phyloP scores from a whole-genome alignment of 2,329 filamentous ascomycete species.

The Rhexocercosporidium sp. region DNA sequence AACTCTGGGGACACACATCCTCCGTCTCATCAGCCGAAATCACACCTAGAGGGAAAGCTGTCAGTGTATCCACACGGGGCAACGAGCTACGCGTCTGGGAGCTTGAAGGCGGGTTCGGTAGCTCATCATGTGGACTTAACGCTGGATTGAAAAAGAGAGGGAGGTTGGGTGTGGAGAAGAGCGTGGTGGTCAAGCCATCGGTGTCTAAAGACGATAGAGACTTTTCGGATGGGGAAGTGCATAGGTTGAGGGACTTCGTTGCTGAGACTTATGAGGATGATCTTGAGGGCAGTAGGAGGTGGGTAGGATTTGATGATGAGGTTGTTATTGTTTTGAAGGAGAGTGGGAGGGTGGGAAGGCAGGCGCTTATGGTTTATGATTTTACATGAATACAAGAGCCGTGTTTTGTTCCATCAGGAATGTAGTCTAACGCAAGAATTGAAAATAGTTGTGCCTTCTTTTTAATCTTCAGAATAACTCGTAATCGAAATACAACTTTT shows the following conservation, averaged over 20 bases:
- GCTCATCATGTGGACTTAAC: slow-evolving; percentile 26
- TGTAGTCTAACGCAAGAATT: no score
- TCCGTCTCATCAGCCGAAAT: slow-evolving; percentile 71
- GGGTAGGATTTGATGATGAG: slow-evolving; percentile 75
- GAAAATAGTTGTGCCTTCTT: no score
- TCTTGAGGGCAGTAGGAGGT: slow-evolving; percentile 46
- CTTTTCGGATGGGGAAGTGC: background rate
- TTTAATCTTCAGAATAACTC: no score
- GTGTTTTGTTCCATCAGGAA: no score
- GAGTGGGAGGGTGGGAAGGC: slow-evolving; percentile 57
- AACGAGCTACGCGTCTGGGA: slow-evolving; percentile 71
- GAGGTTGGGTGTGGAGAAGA: slow-evolving; percentile 6
- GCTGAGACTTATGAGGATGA: slow-evolving; percentile 16
- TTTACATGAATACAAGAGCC: slow-evolving; percentile 56
- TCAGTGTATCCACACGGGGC: slow-evolving; percentile 67
- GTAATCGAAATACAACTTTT: no score
- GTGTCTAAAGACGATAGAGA: background rate
- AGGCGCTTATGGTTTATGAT: slow-evolving; percentile 70
- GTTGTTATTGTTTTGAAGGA: slow-evolving; percentile 70
- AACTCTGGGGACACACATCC: slow-evolving; percentile 76
- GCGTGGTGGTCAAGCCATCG: background rate
- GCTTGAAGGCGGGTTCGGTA: slow-evolving; percentile 59
- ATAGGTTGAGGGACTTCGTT: background rate
- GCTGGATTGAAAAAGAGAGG: slow-evolving; percentile 31
- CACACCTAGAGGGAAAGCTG: slow-evolving; percentile 71